Conservation (phyloP, 108 stramenopile genomes). For the Skeletonema tropicum region DNA sequence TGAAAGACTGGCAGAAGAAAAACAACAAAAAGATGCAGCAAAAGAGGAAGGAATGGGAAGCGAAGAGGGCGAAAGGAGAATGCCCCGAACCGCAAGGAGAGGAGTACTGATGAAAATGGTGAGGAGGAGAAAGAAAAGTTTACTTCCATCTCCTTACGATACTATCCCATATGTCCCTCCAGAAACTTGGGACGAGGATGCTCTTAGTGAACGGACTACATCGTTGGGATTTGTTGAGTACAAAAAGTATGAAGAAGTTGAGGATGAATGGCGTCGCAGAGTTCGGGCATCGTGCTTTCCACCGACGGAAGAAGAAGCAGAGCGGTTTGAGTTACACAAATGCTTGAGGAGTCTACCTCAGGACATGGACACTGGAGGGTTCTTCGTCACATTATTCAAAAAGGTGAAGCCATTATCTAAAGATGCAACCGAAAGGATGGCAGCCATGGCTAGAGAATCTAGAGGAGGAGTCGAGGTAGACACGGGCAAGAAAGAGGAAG, state of each 20-base stretch:
- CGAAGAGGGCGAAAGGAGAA: conserved; percentile 34
- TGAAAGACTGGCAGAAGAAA: conserved; percentile 71
- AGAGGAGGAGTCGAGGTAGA: conserved; percentile 26
- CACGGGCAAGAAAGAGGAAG: conserved; percentile 14
- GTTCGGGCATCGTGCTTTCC: conserved; percentile 77
- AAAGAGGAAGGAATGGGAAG: conserved; percentile 56
- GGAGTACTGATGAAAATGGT: conserved; percentile 43
- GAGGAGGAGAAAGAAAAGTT: conserved; percentile 23
- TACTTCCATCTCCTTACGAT: conserved; percentile 40
- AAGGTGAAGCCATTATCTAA: conserved; percentile 81
- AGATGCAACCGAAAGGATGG: conserved; percentile 41
- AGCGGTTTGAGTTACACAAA: conserved; percentile 73
- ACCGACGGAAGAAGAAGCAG: conserved; percentile 85
- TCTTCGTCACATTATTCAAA: conserved; percentile 93
- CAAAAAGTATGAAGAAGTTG: conserved; percentile 70
- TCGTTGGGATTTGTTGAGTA: conserved; percentile 68
- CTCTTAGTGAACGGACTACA: conserved; percentile 57
- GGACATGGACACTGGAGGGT: conserved; percentile 98
- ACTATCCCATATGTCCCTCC: conserved; percentile 56
- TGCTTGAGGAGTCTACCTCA: conserved; percentile 96
- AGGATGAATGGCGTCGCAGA: conserved; percentile 55
- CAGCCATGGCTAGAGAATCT: conserved; percentile 37
- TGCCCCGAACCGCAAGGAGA: conserved; percentile 52
- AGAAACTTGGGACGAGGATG: conserved; percentile 61
- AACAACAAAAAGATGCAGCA: conserved; percentile 77